phyloP scores from a whole-genome alignment of 169 alveolate genomes.

The Plasmodium ovale region DNA sequence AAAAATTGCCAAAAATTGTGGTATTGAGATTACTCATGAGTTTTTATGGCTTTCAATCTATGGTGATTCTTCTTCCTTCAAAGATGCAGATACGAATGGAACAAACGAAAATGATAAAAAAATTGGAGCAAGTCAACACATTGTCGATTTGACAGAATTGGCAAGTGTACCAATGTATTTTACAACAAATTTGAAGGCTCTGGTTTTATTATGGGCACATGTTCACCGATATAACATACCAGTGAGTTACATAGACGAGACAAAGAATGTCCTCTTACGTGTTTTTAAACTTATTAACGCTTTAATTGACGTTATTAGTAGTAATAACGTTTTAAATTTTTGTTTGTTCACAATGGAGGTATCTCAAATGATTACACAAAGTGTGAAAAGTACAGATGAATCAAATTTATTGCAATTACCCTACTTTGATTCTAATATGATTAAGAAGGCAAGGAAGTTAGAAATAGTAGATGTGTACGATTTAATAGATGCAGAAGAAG shows the following conservation, averaged over 20 bases:
- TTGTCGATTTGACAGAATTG: constrained; percentile 26
- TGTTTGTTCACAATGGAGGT: constrained; percentile 97
- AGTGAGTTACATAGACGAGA: constrained; percentile 88
- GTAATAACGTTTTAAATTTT: constrained; percentile 95
- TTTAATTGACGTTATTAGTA: constrained; percentile 97
- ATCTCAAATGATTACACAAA: constrained; percentile 97
- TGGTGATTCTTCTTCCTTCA: constrained; percentile 62
- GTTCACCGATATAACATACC: constrained; percentile 92
- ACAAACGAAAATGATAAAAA: not conserved
- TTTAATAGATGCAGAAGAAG: constrained; percentile 97
- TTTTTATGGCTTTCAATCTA: constrained; percentile 37
- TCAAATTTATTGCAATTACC: constrained; percentile 95
- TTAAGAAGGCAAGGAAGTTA: constrained; percentile 88
- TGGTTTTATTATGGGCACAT: constrained; percentile 93
- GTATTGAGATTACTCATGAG: constrained; percentile 31
- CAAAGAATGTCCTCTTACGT: constrained; percentile 83
- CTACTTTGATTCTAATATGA: constrained; percentile 86
- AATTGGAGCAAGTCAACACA: constrained; percentile 25
- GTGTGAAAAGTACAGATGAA: constrained; percentile 90
- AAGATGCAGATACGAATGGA: constrained; percentile 77
- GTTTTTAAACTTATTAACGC: constrained; percentile 93
- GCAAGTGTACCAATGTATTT: constrained; percentile 46
- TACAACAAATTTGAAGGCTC: constrained; percentile 81
- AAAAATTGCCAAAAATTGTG: constrained; percentile 43
- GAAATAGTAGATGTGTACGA: constrained; percentile 94